Base-by-base conservation (phyloP, 2,329 filamentous ascomycete species). In the Venturia carpophila region DNA sequence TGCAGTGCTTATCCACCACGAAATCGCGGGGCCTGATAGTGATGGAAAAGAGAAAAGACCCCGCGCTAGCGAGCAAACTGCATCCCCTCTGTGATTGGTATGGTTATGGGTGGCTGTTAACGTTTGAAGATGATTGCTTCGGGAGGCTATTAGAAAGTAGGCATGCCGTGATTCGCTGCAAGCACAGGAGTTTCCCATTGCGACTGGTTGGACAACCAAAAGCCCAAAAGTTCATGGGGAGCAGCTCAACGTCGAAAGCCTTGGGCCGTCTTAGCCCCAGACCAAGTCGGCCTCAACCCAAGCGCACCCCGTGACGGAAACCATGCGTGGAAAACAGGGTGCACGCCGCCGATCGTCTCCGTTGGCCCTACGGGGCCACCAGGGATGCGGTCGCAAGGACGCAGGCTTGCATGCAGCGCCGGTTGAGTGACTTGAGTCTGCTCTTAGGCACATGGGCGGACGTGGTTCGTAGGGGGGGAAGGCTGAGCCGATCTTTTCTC, bases 1-100 rank as follows among this genome's bases (percentile, higher is more conserved):
- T 37, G 37, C 37, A 27, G 6, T 49, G 41, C 60, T 63, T 62
- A 62, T 47, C 60, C 60, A 47, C 47, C 13, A 24, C n/a, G 58
- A 47, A 15, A 63, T 52, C 43, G 61, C 61, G 61, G 61, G 61
- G 61, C 43, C 61, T 19, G n/a, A n/a, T 47, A 21, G 17, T 10
- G 4, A 11, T 41, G 41, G 27, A 47, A 39, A 19, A 30, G 15
- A 62, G 34, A 52, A 63, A 10, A 19, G 3, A 17, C 61, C 43
- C 61, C 43, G 61, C 43, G 61, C 61, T 63, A 63, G 61, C 17
- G 43, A 43, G 45, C 43, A 47, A 37, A 30, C 61, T 21, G 27
- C 60, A 47, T 27, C 61, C 52, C 30, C 41, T 24, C 24, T 52
- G 61, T 52, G 43, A 52, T 63, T 63, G 61, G 61, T n/a, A 62